Evolutionary conservation across 2,329 filamentous ascomycete species (phyloP).

Genomic region (Westerdykella sp.): DNA sequence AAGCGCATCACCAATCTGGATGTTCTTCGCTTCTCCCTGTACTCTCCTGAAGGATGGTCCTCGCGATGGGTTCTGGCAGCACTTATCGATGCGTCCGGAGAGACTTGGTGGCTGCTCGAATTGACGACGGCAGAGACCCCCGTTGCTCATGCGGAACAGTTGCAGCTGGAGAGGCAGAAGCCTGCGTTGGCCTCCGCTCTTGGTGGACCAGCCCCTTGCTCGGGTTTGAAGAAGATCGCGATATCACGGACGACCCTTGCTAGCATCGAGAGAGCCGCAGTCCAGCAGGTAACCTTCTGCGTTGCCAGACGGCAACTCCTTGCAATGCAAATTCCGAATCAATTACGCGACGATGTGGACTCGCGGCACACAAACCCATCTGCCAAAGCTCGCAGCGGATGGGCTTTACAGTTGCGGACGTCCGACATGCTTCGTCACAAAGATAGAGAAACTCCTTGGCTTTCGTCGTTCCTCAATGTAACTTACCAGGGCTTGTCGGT

Average conservation of each 20-base stretch:
- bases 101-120: slow-evolving; percentile 36
- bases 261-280: slow-evolving; percentile 36
- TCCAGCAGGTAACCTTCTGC: slow-evolving; percentile 28
- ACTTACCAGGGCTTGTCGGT: slow-evolving; percentile 28
- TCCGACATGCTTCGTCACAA: slow-evolving; percentile 20
- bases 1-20: slow-evolving; percentile 54
- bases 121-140: slow-evolving; percentile 16
- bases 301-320: slow-evolving; percentile 21
- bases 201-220: slow-evolving; percentile 10
- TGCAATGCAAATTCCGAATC: not conserved
- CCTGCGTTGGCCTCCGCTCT: too few relatives aligned
- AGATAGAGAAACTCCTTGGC: slow-evolving; percentile 21
- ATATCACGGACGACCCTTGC: slow-evolving; percentile 24
- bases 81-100: slow-evolving; percentile 29
- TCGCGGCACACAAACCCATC: not conserved
- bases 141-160: slow-evolving; percentile 25
- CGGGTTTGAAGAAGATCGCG: not conserved
- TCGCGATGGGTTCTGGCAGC: slow-evolving; percentile 66
- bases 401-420: slow-evolving; percentile 13
- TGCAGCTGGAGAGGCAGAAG: slow-evolving; percentile 17
- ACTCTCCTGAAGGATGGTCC: slow-evolving; percentile 66
- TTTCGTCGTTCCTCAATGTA: slow-evolving; percentile 23
- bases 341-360: not conserved
- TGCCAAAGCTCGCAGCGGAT: not conserved
- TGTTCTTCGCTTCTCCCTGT: slow-evolving; percentile 61